A percentile compares a stretch with the other conserved stretches of the same genome.
phyloP scores from a whole-genome alignment of 2,329 filamentous ascomycete species.

The Pseudonectria buxi region DNA sequence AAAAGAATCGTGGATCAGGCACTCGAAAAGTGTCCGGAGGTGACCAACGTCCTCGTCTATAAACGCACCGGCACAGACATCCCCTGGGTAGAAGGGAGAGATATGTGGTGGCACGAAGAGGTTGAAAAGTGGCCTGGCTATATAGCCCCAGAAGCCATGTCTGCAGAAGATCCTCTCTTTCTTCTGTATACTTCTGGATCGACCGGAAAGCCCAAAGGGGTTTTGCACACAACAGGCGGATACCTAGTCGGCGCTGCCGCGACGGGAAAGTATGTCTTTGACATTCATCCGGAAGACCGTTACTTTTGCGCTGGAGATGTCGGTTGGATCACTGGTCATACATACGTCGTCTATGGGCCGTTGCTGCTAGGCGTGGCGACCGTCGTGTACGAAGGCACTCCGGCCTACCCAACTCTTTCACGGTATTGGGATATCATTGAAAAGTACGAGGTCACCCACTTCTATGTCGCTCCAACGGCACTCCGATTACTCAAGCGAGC shows the following conservation, averaged over 20 bases:
- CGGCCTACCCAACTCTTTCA: conserved; percentile 87
- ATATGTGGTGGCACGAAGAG: conserved; percentile 95
- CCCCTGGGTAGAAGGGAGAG: conserved; percentile 74
- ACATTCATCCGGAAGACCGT: conserved; percentile 80
- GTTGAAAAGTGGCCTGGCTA: conserved; percentile 87
- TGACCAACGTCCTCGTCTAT: conserved; percentile 75
- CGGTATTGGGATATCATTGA: conserved; percentile 95
- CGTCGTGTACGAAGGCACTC: conserved; percentile 91
- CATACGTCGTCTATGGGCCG: conserved; percentile 90
- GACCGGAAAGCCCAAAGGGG: conserved; percentile 92
- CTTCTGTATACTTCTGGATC: conserved; percentile 91
- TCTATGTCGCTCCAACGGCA: conserved; percentile 91
- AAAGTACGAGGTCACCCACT: conserved; percentile 84
- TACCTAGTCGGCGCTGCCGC: conserved; percentile 81
- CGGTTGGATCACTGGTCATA: conserved; percentile 95
- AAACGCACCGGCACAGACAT: conserved; percentile 85
- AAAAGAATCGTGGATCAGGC: conserved; percentile 96
- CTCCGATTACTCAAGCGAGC: conserved; percentile 84
- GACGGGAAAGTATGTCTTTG: conserved; percentile 94
- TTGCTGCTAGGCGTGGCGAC: conserved; percentile 81
- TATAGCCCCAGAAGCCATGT: conserved; percentile 76
- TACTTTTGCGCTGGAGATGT: conserved; percentile 96
- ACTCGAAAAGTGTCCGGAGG: conserved; percentile 69
- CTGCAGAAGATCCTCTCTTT: conserved; percentile 87
- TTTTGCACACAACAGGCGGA: conserved; percentile 88